Conservation (phyloP, 306 rosid species). For the Quercus wislizeni region DNA sequence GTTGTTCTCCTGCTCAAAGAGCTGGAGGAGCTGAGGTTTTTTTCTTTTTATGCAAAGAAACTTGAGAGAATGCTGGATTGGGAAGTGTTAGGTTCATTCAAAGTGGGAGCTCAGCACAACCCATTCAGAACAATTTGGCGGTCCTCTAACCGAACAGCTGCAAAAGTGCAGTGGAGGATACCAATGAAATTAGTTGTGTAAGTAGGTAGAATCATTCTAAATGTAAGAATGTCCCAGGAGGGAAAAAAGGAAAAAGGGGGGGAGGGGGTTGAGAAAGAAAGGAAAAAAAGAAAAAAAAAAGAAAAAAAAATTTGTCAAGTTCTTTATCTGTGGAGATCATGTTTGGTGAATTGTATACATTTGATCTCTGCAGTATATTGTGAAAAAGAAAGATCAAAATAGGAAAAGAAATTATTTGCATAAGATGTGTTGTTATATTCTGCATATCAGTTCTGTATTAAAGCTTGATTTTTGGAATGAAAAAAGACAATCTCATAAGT, state of each 20-base stretch:
- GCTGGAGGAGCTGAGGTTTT: slow-evolving; percentile 46
- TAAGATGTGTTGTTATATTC: slow-evolving; percentile 1
- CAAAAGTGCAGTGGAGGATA: slow-evolving; percentile 61
- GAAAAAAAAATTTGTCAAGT: slow-evolving; percentile 25
- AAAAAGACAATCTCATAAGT: background rate
- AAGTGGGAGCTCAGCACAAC: slow-evolving; percentile 68
- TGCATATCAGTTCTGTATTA: background rate
- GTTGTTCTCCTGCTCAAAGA: slow-evolving; percentile 72
- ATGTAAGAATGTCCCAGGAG: slow-evolving; percentile 47
- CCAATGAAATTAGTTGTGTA: slow-evolving; percentile 37
- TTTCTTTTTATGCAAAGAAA: slow-evolving; percentile 24
- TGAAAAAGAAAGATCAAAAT: slow-evolving; percentile 39
- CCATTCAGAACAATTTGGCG: slow-evolving; percentile 37
- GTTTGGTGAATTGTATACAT: slow-evolving; percentile 69
- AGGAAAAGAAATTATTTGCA: slow-evolving; percentile 16
- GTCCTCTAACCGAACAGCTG: slow-evolving; percentile 44
- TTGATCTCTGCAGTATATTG: slow-evolving; percentile 66
- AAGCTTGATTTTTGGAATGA: slow-evolving; percentile 10
- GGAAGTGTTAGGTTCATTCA: slow-evolving; percentile 67
- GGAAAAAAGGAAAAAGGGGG: too few species aligned
- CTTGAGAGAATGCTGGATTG: slow-evolving; percentile 39
- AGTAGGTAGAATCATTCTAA: slow-evolving; percentile 40
- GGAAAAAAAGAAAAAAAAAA: background rate
- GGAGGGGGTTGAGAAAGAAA: slow-evolving; percentile 10
- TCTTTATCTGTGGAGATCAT: slow-evolving; percentile 59